These are phyloP conservation scores for Malassezia nana DNA, from an alignment of 1,284 basidiomycete species.

Conservation along the genomic window DNA sequence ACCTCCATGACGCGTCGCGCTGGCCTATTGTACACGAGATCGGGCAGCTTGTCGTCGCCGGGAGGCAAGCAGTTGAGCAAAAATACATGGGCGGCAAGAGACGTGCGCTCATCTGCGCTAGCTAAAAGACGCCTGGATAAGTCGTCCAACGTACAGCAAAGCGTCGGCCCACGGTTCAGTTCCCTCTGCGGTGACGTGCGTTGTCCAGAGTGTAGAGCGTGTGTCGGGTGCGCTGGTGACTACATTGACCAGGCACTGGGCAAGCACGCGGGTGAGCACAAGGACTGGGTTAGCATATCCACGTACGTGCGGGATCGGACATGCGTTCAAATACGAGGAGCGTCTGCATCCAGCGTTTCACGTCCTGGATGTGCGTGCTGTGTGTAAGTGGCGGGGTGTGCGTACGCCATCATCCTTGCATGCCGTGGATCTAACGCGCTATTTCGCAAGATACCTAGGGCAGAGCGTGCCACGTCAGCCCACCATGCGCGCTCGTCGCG, in stretches of 20 bases:
- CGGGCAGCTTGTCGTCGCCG: background rate
- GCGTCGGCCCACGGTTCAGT: background rate
- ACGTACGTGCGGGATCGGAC: slow-evolving; percentile 9
- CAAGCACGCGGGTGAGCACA: slow-evolving; percentile 6
- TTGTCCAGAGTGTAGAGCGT: background rate
- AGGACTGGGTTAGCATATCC: background rate
- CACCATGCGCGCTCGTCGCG: background rate
- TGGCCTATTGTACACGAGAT: background rate
- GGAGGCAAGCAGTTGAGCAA: slow-evolving; percentile 6
- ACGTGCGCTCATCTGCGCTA: slow-evolving; percentile 10
- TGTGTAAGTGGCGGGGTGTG: background rate
- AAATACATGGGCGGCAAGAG: slow-evolving; percentile 9
- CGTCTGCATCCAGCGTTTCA: background rate
- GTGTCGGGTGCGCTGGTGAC: background rate
- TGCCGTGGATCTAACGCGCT: background rate
- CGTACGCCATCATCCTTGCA: background rate
- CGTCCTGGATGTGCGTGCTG: background rate
- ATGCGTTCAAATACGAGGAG: slow-evolving; percentile 14
- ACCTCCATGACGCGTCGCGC: slow-evolving; percentile 2
- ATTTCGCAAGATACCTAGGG: slow-evolving; percentile 11
- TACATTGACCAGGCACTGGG: slow-evolving; percentile 10
- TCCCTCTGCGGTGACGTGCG: background rate
- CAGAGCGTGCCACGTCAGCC: slow-evolving; percentile 1
- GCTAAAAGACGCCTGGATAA: slow-evolving; percentile 10
- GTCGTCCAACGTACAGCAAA: background rate